Evolutionary conservation across 2,329 filamentous ascomycete species (phyloP), one percentile per base, ranked within the genome.

Genomic region (Aspergillus versicolor): DNA sequence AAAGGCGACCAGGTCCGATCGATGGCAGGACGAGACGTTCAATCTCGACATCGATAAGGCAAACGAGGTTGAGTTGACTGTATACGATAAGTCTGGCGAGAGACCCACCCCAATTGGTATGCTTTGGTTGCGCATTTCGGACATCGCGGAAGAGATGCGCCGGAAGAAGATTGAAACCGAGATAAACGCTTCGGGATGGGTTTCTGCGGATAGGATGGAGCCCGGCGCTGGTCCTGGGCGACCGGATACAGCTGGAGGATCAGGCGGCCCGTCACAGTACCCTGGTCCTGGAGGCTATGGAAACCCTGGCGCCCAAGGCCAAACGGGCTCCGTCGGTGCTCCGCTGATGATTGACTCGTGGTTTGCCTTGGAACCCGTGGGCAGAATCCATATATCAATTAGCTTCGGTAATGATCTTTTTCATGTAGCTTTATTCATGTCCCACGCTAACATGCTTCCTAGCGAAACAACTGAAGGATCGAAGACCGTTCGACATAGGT

Each of bases 91-190:
- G 77, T 88, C 92, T 2, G 87, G 88, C 61, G 92, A 97, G 67
- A 90, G 96, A 66, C 88, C 92, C 13, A 87, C 95, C 51, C 94
- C 94, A 41, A 96, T 99, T 68, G 94, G 89, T 56, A 87, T 99
- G 82, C 83, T 97, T 13, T 99, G 94, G 94, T 88, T 99, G 57
- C 85, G 94, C 59, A 93, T 99, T 70, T 96, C 94, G 15, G 94
- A 99, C 73, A 96, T 99, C 63, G 91, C 92, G 2, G 94, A 99
- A 72, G 94, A 99, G 75, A 93, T 99, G 83, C 89, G 94, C 71
- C 87, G 92, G 61, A 97, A 97, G 82, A 95, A 89, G 79, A 95
- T 99, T 61, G 94, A 99, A 77, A 89, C 91, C 13, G 94, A 99
- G 71, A 90, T 97, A 72, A 96, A 92, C 73, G 90, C 88, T 69